Evolutionary conservation across 169 alveolate species (phyloP).

Genomic region (Plasmodium knowlesi): DNA sequence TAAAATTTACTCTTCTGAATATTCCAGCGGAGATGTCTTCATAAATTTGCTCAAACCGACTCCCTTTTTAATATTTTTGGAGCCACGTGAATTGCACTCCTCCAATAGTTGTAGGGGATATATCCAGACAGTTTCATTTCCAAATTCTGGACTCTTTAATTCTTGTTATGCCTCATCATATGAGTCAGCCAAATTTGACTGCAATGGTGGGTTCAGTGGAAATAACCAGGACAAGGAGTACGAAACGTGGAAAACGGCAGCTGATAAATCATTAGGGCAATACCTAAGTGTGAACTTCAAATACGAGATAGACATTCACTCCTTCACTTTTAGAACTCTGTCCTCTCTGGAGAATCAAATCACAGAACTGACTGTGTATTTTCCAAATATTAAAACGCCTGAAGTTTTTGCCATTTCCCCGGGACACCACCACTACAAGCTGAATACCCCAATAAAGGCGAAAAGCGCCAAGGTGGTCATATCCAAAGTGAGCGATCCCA

Average conservation of each 20-base stretch:
- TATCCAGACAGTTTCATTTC: slow-evolving; percentile 68
- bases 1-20: slow-evolving; percentile 59
- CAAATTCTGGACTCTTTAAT: slow-evolving; percentile 49
- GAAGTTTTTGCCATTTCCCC: slow-evolving; percentile 55
- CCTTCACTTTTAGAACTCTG: slow-evolving; percentile 80
- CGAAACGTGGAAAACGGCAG: slow-evolving; percentile 81
- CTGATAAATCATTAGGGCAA: slow-evolving; percentile 81
- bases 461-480: slow-evolving; percentile 65
- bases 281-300: slow-evolving; percentile 79
- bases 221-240: slow-evolving; percentile 81
- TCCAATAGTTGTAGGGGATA: slow-evolving; percentile 74
- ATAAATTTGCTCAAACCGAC: slow-evolving; percentile 62
- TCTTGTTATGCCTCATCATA: slow-evolving; percentile 79
- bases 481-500: slow-evolving; percentile 66
- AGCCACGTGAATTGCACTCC: slow-evolving; percentile 75
- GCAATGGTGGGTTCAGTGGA: slow-evolving; percentile 83
- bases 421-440: slow-evolving; percentile 65
- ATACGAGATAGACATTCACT: slow-evolving; percentile 80
- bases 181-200: slow-evolving; percentile 79
- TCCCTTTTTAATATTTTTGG: slow-evolving; percentile 77
- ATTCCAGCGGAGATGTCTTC: slow-evolving; percentile 56
- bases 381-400: slow-evolving; percentile 57
- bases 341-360: slow-evolving; percentile 78
- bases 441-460: slow-evolving; percentile 55
- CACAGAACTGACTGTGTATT: slow-evolving; percentile 79